Percentiles rank a stretch among this genome's conserved stretches.
phyloP scores from a whole-genome alignment of 75 land plant genomes.

The Selaginella tamariscina region DNA sequence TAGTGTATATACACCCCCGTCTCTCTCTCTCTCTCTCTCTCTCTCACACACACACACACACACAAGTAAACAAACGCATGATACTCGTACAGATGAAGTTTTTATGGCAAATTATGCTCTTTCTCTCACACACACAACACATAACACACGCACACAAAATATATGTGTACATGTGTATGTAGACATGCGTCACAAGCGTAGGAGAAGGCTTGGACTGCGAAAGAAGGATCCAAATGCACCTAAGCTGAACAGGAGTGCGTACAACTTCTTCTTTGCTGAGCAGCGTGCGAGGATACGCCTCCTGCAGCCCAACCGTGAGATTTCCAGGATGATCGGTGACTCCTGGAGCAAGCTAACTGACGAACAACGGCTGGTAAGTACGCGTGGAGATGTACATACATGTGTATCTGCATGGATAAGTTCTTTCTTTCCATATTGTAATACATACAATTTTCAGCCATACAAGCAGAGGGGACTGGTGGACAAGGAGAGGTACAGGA shows the following conservation, averaged over 20 bases:
- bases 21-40: no score
- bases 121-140: no score
- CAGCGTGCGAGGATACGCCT: slow-evolving; percentile 48
- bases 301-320: slow-evolving; percentile 57
- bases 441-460: slow-evolving; percentile 51
- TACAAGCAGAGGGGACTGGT: slow-evolving; percentile 56
- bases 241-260: slow-evolving; percentile 76
- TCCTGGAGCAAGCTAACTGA: slow-evolving; percentile 60
- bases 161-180: background rate
- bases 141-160: no score
- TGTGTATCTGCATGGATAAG: no score
- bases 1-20: no score
- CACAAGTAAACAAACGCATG: no score
- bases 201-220: slow-evolving; percentile 33
- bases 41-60: no score
- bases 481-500: slow-evolving; percentile 80
- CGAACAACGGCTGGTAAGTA: slow-evolving; percentile 53
- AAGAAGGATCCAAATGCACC: slow-evolving; percentile 65
- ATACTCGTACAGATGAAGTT: no score
- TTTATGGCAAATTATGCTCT: no score
- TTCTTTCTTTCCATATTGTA: no score
- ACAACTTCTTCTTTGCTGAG: slow-evolving; percentile 87
- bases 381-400: no score
- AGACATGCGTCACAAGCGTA: slow-evolving; percentile 13
- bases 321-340: slow-evolving; percentile 82